Conservation (phyloP, 805 yeast species). For the Brettanomyces nanus region DNA sequence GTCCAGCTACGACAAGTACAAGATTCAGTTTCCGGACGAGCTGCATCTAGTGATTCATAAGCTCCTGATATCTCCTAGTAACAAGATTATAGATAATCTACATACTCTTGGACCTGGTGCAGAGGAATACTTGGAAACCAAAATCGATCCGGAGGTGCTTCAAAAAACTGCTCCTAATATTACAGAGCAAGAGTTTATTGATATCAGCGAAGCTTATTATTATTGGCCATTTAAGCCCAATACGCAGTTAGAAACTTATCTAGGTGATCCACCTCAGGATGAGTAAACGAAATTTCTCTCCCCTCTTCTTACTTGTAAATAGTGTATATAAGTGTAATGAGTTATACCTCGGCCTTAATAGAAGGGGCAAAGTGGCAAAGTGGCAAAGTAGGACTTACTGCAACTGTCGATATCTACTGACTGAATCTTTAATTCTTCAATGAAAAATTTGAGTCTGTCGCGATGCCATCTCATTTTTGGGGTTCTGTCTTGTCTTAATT, state of each 20-base stretch:
- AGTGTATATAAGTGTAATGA: no score
- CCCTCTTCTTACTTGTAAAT: neutral
- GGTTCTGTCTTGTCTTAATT: no score
- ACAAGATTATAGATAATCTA: slow-evolving; percentile 37
- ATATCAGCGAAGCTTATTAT: slow-evolving; percentile 44
- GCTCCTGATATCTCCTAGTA: slow-evolving; percentile 37
- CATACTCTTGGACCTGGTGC: slow-evolving; percentile 79
- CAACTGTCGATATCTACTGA: no score
- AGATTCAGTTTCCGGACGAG: slow-evolving; percentile 36
- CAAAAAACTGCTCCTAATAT: slow-evolving; percentile 41
- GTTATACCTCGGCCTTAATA: no score
- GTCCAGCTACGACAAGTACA: slow-evolving; percentile 21
- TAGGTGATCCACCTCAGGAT: slow-evolving; percentile 5
- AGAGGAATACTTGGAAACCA: slow-evolving; percentile 34
- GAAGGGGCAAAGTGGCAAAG: no score
- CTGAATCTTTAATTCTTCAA: no score
- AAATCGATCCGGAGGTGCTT: slow-evolving; percentile 31
- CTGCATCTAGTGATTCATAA: slow-evolving; percentile 63
- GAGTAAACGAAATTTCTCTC: neutral
- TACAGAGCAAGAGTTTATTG: slow-evolving; percentile 44
- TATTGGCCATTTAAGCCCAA: slow-evolving; percentile 81
- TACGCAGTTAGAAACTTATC: slow-evolving; percentile 18
- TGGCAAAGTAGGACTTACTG: no score
- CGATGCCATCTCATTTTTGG: no score
- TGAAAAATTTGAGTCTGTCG: no score